phyloP scores from a whole-genome alignment of 257 asterid genomes.

The Gynochthodes officinalis region DNA sequence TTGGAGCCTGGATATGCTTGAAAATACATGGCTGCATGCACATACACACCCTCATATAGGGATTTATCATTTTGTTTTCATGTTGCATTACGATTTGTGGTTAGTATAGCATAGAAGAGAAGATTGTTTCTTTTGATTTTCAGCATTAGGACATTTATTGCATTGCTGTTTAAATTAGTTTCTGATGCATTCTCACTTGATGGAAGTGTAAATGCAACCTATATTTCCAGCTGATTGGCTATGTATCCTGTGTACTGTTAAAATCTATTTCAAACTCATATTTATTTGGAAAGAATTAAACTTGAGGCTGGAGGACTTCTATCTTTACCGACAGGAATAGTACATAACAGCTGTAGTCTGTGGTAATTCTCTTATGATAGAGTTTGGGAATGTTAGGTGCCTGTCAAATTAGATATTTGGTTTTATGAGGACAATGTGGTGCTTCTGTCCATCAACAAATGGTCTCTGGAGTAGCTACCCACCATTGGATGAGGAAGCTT shows the following conservation, averaged over 20 bases:
- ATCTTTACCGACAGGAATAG: background rate
- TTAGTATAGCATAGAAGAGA: too few relatives aligned
- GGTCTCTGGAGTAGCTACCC: background rate
- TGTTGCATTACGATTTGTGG: background rate
- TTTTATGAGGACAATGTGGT: background rate
- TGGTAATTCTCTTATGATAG: background rate
- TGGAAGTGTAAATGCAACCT: background rate
- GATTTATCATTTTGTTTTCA: background rate
- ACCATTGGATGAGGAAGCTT: background rate
- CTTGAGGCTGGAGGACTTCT: background rate
- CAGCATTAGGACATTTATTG: background rate
- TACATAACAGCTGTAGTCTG: background rate
- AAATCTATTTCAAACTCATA: background rate
- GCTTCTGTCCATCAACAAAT: background rate
- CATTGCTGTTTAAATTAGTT: background rate
- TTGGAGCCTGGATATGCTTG: constrained; percentile 2
- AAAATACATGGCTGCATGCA: background rate
- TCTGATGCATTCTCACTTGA: background rate
- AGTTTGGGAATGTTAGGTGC: background rate
- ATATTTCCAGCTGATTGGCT: background rate
- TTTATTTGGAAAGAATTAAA: background rate
- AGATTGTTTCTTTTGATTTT: too few relatives aligned
- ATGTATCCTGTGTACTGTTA: background rate
- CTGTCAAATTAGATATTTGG: background rate
- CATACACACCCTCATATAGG: too few relatives aligned